Evolutionary conservation across 2,329 filamentous ascomycete genomes (phyloP), one percentile per base, ranked within the genome.

Genomic region (Trichophaea hybrida): DNA sequence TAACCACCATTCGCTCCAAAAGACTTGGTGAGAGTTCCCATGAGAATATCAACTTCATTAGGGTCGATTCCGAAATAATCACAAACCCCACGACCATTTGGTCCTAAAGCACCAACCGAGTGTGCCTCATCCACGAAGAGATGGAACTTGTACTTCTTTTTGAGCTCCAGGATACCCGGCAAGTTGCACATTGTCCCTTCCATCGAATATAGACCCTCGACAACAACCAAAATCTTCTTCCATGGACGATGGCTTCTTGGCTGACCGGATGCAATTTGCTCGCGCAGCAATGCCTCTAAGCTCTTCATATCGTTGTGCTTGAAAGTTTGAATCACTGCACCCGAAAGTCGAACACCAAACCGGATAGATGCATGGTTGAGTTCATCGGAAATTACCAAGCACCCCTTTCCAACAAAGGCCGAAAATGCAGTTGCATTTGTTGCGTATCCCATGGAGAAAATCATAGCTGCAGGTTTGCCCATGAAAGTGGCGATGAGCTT

Each of bases 141-240:
- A 70, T 88, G 81, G 75, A 95, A 98, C 77, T 95, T 97, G 82
- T 98, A 98, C 73, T 87, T 89, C 72, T 84, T 84, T 80, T 95
- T 96, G 66, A 98, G 78, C 55, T 78, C 80, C 60, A 98, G 75
- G 55, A 98, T 77, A 62, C 88, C 88, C 1, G 93, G 93, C n/a
- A 98, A 80, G 72, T 98, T 93, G 74, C 88, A 93, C 87, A 98
- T 94, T 66, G 90, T 96, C 53, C 93, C 93, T 75, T 98, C 93
- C 93, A 98, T 98, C 0, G 91, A 97, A 78, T 98, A 98, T 17
- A 98, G 80, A 68, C 93, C 93, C 73, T 98, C 93, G 40, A 98
- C 88, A 40, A 91, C 90, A 49, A 98, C 87, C 55, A 98, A 73
- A 62, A 98, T 97, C 81, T 97, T 98, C 79, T 94, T 96, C 93